Conservation (phyloP, 1,139 yeast species). For the Geotrichum europaeum region DNA sequence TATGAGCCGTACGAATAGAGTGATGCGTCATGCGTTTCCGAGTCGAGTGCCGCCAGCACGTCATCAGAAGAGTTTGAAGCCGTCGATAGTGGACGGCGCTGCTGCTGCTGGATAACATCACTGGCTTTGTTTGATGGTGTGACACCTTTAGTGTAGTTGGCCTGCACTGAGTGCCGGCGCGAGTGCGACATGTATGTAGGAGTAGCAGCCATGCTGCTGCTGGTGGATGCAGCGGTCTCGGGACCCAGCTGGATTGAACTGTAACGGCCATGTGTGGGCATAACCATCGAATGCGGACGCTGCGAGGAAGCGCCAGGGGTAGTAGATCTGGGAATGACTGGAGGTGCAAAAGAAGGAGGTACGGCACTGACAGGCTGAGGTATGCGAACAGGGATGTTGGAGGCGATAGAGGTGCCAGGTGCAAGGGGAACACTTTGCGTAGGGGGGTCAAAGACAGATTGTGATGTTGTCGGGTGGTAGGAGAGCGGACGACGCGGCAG, state of each 20-base stretch:
- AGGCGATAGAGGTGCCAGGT: conserved; percentile 5
- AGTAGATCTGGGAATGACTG: conserved; percentile 5
- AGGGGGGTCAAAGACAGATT: conserved; percentile 13
- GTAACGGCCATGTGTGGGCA: conserved; percentile 3
- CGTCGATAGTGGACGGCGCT: conserved; percentile 7
- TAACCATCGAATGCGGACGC: conserved; percentile 6
- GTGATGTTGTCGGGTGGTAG: conserved; percentile 8
- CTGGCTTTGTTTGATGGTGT: conserved; percentile 8
- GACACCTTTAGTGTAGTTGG: conserved; percentile 25
- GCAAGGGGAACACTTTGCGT: conserved; percentile 7
- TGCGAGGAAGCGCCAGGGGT: conserved; percentile 4
- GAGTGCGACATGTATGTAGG: conserved; percentile 20
- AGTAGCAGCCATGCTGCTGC: neutral
- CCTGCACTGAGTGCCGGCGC: conserved; percentile 30
- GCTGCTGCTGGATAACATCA: conserved; percentile 7
- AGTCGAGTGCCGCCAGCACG: conserved; percentile 14
- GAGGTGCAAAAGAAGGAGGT: conserved; percentile 8
- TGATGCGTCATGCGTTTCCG: neutral
- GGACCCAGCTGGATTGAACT: conserved; percentile 5
- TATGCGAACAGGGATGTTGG: neutral
- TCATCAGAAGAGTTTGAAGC: conserved; percentile 13
- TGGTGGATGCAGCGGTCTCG: conserved; percentile 2
- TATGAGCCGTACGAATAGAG: conserved; percentile 24
- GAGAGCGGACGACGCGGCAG: conserved; percentile 20
- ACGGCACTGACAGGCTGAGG: neutral